Evolutionary conservation across 2,329 filamentous ascomycete genomes (phyloP).

Genomic region (Colletotrichum destructivum): DNA sequence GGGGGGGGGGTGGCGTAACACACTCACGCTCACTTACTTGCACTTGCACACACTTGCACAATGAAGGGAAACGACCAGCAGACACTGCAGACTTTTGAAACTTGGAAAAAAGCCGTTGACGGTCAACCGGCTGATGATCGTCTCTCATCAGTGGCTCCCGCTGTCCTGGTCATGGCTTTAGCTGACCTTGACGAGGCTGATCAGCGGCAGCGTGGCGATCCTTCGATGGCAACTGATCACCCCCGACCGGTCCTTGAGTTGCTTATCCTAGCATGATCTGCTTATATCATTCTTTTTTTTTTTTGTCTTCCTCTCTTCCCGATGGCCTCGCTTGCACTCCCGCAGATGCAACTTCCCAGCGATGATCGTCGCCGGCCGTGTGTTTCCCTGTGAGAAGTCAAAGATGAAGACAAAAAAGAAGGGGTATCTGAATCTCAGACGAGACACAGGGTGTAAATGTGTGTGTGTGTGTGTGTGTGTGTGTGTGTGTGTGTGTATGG

Average conservation of each 20-base stretch:
- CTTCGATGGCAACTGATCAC: slow-evolving; percentile 26
- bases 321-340: slow-evolving; percentile 14
- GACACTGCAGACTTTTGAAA: not conserved
- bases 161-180: not conserved
- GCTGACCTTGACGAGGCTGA: slow-evolving; percentile 24
- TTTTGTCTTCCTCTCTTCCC: no score
- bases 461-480: no score
- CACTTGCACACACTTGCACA: not conserved
- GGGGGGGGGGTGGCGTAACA: not conserved
- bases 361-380: slow-evolving; percentile 9
- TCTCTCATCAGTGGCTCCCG: slow-evolving; percentile 7
- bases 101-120: not conserved
- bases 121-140: slow-evolving; percentile 12
- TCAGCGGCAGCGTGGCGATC: slow-evolving; percentile 12
- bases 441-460: slow-evolving; percentile 14
- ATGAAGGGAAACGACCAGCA: not conserved
- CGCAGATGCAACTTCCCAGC: not conserved
- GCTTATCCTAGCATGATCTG: slow-evolving; percentile 3
- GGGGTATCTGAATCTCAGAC: not conserved
- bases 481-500: no score
- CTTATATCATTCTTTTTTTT: not conserved
- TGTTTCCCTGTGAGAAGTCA: not conserved
- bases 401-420: not conserved
- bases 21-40: not conserved
- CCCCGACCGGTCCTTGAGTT: slow-evolving; percentile 18